phyloP scores from a whole-genome alignment of 768 basidiomycete genomes.

The Calocera cornea region DNA sequence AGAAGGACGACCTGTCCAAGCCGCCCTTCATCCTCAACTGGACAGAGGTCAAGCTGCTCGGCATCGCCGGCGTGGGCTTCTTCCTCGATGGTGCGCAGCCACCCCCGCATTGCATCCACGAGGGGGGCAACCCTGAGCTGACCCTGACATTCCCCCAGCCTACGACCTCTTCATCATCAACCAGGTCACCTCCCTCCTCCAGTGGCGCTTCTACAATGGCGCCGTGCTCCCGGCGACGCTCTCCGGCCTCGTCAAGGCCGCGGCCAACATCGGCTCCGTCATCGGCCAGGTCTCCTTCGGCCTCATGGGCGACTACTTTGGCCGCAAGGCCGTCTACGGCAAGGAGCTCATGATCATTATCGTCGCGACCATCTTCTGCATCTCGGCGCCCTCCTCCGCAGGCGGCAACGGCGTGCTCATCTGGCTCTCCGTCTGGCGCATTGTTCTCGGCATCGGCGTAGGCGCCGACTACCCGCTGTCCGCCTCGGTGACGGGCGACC shows the following conservation, averaged over 20 bases:
- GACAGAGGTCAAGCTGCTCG: slow-evolving; percentile 45
- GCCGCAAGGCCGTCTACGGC: slow-evolving; percentile 36
- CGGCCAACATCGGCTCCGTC: slow-evolving; percentile 51
- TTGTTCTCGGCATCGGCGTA: slow-evolving; percentile 62
- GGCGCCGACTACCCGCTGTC: slow-evolving; percentile 74
- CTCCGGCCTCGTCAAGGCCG: slow-evolving; percentile 50
- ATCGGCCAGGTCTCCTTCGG: slow-evolving; percentile 29
- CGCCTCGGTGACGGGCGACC: slow-evolving; percentile 43
- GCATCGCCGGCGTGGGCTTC: slow-evolving; percentile 55
- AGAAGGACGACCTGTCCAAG: slow-evolving; percentile 22
- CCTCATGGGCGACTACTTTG: slow-evolving; percentile 28
- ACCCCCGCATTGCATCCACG: too few relatives aligned
- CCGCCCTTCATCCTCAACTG: slow-evolving; percentile 31
- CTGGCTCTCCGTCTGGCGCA: slow-evolving; percentile 52
- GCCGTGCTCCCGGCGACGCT: slow-evolving; percentile 37
- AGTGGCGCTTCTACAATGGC: slow-evolving; percentile 21
- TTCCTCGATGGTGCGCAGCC: slow-evolving; percentile 47
- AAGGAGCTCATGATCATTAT: slow-evolving; percentile 74
- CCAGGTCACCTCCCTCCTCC: slow-evolving; percentile 5
- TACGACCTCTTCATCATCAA: slow-evolving; percentile 12
- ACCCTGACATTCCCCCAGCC: background rate
- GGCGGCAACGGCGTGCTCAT: slow-evolving; percentile 33
- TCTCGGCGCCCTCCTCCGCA: slow-evolving; percentile 49
- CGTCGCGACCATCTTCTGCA: slow-evolving; percentile 54
- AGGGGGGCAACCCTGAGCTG: too few relatives aligned